phyloP scores from a whole-genome alignment of 805 yeast genomes.

The Metschnikowia aberdeeniae region DNA sequence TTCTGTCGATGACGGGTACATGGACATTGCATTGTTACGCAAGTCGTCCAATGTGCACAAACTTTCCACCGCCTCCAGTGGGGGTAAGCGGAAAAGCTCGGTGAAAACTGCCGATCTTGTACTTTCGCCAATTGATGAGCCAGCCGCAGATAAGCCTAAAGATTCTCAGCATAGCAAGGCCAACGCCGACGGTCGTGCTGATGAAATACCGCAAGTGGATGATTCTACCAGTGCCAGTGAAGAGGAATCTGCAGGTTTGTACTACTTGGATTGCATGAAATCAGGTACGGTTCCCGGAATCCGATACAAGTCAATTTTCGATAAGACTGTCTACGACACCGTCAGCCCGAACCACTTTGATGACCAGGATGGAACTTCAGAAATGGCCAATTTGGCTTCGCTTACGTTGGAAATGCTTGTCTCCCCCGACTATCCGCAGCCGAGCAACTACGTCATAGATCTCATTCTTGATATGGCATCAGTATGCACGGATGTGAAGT shows the following conservation, averaged over 20 bases:
- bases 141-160: background rate
- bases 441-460: constrained; percentile 53
- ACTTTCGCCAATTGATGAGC: background rate
- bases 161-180: background rate
- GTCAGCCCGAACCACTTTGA: constrained; percentile 15
- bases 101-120: background rate
- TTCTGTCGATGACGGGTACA: constrained; percentile 61
- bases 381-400: constrained; percentile 12
- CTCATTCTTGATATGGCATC: constrained; percentile 60
- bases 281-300: constrained; percentile 23
- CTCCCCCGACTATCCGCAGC: constrained; percentile 51
- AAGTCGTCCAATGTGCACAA: constrained; percentile 36
- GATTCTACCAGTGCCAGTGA: constrained; percentile 27
- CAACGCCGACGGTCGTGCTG: background rate
- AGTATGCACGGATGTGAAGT: constrained; percentile 57
- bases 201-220: background rate
- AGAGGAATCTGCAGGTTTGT: constrained; percentile 28
- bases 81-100: constrained; percentile 18
- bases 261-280: constrained; percentile 27
- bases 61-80: constrained; percentile 18
- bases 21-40: constrained; percentile 52
- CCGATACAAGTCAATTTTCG: constrained; percentile 35
- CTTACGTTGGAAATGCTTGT: constrained; percentile 54
- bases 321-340: constrained; percentile 18
- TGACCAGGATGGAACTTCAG: constrained; percentile 14